Evolutionary conservation across 192 early-diverging fungal species (phyloP).

Genomic region (Hyaloraphidium curvatum): DNA sequence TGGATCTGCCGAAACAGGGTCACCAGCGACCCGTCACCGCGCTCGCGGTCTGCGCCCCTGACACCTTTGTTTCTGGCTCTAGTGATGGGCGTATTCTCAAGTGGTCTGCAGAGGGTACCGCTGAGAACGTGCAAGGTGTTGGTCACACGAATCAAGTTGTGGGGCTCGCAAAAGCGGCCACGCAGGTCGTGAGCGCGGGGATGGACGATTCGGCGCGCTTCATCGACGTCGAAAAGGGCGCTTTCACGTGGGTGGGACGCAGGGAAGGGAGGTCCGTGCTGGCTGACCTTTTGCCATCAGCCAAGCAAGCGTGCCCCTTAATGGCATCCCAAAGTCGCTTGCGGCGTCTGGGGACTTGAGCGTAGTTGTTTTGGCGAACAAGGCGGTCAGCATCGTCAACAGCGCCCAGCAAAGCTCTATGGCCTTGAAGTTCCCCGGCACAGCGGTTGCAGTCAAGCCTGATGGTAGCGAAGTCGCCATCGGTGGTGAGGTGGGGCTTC

Average conservation of each 20-base stretch:
- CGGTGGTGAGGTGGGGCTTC: slow-evolving; percentile 34
- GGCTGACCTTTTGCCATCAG: too few species aligned
- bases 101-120: slow-evolving; percentile 10
- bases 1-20: slow-evolving; percentile 23
- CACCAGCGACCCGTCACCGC: slow-evolving; percentile 74
- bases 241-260: slow-evolving; percentile 16
- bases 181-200: slow-evolving; percentile 34
- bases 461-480: slow-evolving; percentile 31
- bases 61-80: slow-evolving; percentile 62
- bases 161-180: slow-evolving; percentile 22
- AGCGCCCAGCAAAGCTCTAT: too few species aligned
- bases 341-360: slow-evolving; percentile 22
- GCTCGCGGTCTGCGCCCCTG: slow-evolving; percentile 26
- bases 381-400: slow-evolving; percentile 27
- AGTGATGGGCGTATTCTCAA: slow-evolving; percentile 70
- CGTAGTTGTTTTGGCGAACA: slow-evolving; percentile 30
- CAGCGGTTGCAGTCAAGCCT: slow-evolving; percentile 30
- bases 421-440: slow-evolving; percentile 30
- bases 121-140: slow-evolving; percentile 27
- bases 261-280: background rate
- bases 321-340: slow-evolving; percentile 30
- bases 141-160: slow-evolving; percentile 64
- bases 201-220: slow-evolving; percentile 54
- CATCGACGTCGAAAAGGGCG: slow-evolving; percentile 8
- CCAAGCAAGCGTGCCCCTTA: slow-evolving; percentile 20